Base-by-base conservation (phyloP, 495 filamentous ascomycete genomes). In the Hyaloscypha bicolor region DNA sequence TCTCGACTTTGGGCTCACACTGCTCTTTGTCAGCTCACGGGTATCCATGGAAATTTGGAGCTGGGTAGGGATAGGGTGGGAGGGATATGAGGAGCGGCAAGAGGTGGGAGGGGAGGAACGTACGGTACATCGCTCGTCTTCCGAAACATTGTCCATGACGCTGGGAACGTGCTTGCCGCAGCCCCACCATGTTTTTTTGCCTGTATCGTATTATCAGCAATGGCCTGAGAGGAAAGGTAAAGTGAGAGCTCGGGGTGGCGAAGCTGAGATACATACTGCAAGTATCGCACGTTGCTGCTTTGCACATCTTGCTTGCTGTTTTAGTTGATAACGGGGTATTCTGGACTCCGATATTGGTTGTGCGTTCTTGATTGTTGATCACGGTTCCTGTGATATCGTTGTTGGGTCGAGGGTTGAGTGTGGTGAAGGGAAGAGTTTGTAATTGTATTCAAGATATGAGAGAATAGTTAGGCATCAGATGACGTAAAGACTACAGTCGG, bases 161-260 rank as follows among this genome's bases (percentile, higher is more conserved):
- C 70, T 76, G 19, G 89, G 82, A 57, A 93, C 82, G 71, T 93
- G 91, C 32, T 48, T 75, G 52, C 91, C 90, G 78, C 91, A 93
- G 64, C 91, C 90, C 69, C 77, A 82, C 91, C 90, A 93, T 58
- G 88, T 85, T 63, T 78, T 75, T 68, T 91, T 89, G 62, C 84
- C 90, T 92, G 29, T 56, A 19, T 32, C 25, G 25, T 25, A 25
- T 6, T 56, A 16, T 56, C 53, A 56, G 42, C 42, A 12, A 19
- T 48, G 42, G 16, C 9, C 6, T 6, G 16, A 12, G 16, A 37
- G 35, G 35, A 1, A 3, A 37, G 25, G n/a, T 51, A 16, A 51
- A 3, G n/a, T n/a, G n/a, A n/a, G 55, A 60, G 2, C 11, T 6
- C n/a, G n/a, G 16, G 33, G 33, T n/a, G 16, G 30, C 12, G 16